phyloP scores from a whole-genome alignment of 2,329 filamentous ascomycete genomes.

The Neonectria coccinea region DNA sequence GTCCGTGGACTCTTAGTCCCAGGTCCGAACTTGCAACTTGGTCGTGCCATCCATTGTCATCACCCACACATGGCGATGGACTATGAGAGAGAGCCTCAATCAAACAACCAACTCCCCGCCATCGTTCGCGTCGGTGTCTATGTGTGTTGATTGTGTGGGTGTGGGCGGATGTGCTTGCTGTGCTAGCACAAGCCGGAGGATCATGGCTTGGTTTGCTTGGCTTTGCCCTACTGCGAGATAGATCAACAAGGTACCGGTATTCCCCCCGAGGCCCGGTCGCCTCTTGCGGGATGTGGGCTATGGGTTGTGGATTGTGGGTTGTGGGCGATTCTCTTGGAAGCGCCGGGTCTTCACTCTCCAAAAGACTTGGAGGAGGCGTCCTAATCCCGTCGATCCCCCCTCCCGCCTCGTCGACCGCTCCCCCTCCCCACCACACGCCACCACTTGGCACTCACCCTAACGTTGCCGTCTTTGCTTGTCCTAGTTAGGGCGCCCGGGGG shows the following conservation, averaged over 20 bases:
- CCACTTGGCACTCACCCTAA: constrained; percentile 17
- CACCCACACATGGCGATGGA: constrained; percentile 11
- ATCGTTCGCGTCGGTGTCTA: not conserved
- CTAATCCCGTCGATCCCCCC: constrained; percentile 37
- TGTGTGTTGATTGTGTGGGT: not conserved
- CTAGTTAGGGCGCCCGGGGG: constrained; percentile 33
- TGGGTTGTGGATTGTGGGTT: not conserved
- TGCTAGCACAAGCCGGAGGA: not conserved
- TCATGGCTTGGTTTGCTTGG: not conserved
- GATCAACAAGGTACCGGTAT: not conserved
- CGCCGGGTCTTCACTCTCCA: not conserved
- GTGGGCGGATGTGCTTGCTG: not conserved
- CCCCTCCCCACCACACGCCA: constrained; percentile 25
- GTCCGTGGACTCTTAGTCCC: constrained; percentile 33
- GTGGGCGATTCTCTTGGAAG: not conserved
- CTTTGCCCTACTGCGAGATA: not conserved
- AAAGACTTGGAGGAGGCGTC: constrained; percentile 17
- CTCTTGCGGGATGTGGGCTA: not conserved
- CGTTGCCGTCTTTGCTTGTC: constrained; percentile 15
- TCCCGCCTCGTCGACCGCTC: constrained; percentile 28
- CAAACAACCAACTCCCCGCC: constrained; percentile 1
- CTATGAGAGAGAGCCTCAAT: constrained; percentile 11
- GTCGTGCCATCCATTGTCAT: constrained; percentile 9
- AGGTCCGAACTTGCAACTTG: constrained; percentile 20
- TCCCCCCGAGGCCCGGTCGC: not conserved